phyloP scores from a whole-genome alignment of 2,329 filamentous ascomycete genomes.

The Sordariomycetes sp. region DNA sequence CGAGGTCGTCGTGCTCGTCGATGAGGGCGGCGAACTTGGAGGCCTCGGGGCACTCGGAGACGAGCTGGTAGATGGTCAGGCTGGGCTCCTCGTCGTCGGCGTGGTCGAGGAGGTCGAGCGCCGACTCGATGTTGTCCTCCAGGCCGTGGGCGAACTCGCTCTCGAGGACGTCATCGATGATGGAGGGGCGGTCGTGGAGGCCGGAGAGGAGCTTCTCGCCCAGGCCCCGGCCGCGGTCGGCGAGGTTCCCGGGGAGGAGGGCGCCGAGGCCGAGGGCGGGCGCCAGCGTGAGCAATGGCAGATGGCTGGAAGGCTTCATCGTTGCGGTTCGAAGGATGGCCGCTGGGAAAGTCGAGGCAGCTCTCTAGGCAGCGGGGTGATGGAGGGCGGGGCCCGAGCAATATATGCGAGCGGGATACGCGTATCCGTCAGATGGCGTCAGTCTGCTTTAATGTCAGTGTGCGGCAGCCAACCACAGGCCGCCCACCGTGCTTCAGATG shows the following conservation, averaged over 20 bases:
- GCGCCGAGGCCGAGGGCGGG: neutral
- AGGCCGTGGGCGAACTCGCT: neutral
- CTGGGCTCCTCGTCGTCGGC: conserved; percentile 36
- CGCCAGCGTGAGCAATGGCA: neutral
- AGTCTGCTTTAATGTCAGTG: too few species aligned
- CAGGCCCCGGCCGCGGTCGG: neutral
- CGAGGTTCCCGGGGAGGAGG: neutral
- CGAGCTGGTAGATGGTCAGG: conserved; percentile 69
- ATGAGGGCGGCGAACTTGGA: conserved; percentile 60
- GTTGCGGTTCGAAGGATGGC: neutral
- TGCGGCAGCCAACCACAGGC: too few species aligned
- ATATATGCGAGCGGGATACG: too few species aligned
- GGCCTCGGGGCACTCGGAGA: conserved; percentile 65
- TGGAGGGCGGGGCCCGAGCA: neutral
- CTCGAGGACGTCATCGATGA: neutral
- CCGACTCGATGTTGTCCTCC: neutral
- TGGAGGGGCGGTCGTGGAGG: conserved; percentile 2
- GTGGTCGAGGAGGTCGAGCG: conserved; percentile 1
- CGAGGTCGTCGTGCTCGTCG: conserved; percentile 59
- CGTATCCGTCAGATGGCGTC: too few species aligned
- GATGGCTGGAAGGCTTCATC: neutral
- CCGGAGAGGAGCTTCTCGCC: neutral
- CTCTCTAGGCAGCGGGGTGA: neutral
- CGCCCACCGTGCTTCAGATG: too few species aligned
- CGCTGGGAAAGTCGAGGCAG: neutral